Percentiles rank a stretch among this genome's conserved stretches.
Evolutionary conservation across 306 rosid genomes (phyloP).

Genomic region (Clitoria ternatea): DNA sequence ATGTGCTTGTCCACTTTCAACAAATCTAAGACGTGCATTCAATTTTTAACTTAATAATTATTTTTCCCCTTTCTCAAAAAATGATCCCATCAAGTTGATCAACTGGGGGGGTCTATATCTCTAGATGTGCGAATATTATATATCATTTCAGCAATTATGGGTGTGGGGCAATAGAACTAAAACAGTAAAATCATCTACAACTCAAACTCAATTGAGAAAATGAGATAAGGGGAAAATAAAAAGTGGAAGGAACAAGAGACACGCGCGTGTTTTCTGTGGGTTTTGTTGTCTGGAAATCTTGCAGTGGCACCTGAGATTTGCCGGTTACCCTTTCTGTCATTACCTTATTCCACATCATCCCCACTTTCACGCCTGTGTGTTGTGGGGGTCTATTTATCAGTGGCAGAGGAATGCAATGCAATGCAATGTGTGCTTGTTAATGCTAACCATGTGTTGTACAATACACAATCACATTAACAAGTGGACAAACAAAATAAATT

Average conservation of each 20-base stretch:
- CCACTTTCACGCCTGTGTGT: slow-evolving; percentile 11
- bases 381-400: slow-evolving; percentile 3
- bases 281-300: slow-evolving; percentile 31
- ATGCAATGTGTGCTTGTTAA: neutral
- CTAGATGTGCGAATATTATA: slow-evolving; percentile 25
- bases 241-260: neutral
- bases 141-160: slow-evolving; percentile 28
- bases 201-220: neutral
- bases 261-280: slow-evolving; percentile 34
- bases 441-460: slow-evolving; percentile 12
- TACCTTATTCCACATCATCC: slow-evolving; percentile 36
- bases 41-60: neutral
- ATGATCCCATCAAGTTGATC: slow-evolving; percentile 23
- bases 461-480: neutral
- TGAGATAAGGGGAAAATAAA: neutral
- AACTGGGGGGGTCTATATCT: neutral
- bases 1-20: slow-evolving; percentile 45
- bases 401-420: slow-evolving; percentile 5
- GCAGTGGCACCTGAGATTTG: slow-evolving; percentile 40
- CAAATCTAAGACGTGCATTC: slow-evolving; percentile 30
- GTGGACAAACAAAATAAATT: neutral
- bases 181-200: neutral
- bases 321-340: slow-evolving; percentile 22
- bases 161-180: slow-evolving; percentile 14
- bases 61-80: too few relatives aligned